Evolutionary conservation across 2,329 filamentous ascomycete species (phyloP), one percentile per base, ranked within the genome.

Genomic region (Xylaria hypoxylon): DNA sequence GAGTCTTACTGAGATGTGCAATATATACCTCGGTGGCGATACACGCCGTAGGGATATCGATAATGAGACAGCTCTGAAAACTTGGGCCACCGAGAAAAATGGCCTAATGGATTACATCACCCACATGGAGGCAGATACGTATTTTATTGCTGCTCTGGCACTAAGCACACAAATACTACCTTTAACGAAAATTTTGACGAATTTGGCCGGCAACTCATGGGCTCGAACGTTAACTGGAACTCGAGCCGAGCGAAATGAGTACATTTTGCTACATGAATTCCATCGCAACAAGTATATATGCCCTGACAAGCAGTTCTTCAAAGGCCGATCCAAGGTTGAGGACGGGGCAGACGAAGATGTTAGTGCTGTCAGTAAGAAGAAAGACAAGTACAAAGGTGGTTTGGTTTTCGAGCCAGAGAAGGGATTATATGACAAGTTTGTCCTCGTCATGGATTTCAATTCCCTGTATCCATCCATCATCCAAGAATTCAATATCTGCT

Each of bases 391-490:
- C 84, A 98, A 99, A 83, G 96, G 96, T 77, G 96, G 96, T 85
- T 89, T 99, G 35, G 96, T 99, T 64, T 98, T 99, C 74, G 96
- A 99, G 79, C 96, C 96, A 4, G 94, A 98, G 78, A 97, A 95
- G 79, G 96, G 96, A 19, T 86, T 99, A 4, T 99, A 99, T 77
- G 96, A 99, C 85, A 97, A 96, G 81, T 97, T 96, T 79, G 92
- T 99, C 60, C 87, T 99, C 62, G 96, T 99, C 79, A 99, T 99
- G 96, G 96, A 99, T 84, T 99, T 99, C 85, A 99, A 99, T 86
- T 97, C 94, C 74, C 85, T 99, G 68, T 99, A 99, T 75, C 96
- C 96, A 35, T 97, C 93, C 77, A 98, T 99, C 76, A 99, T 99
- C 68, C 96, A 99, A 77, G 96, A 99, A 85, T 99, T 90, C 83